These are phyloP conservation scores for Panaeolus papilionaceus DNA, from an alignment of 768 basidiomycete species.

Conservation along the genomic window DNA sequence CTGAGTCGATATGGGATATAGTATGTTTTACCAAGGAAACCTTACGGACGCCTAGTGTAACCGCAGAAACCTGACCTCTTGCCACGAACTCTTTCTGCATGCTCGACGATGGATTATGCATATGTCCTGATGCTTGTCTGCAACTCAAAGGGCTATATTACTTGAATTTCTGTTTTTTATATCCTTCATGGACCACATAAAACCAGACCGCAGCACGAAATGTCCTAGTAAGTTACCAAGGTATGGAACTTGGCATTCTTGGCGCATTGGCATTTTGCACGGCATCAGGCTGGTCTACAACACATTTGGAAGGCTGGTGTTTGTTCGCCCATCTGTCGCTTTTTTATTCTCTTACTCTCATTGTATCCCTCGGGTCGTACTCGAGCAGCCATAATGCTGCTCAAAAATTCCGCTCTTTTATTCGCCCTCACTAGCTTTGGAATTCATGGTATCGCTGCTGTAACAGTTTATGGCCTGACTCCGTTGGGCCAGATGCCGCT, in stretches of 20 bases:
- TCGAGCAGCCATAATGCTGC: neutral
- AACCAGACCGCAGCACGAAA: neutral
- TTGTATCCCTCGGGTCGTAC: neutral
- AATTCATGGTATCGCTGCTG: slow-evolving; percentile 6
- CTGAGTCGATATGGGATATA: too few species aligned
- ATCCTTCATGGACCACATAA: neutral
- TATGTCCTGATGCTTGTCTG: too few species aligned
- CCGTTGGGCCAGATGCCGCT: slow-evolving; percentile 37
- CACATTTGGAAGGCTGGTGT: neutral
- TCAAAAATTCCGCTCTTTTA: slow-evolving; percentile 13
- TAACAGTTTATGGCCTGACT: slow-evolving; percentile 41
- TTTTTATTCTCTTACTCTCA: slow-evolving; percentile 1
- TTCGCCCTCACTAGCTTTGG: neutral
- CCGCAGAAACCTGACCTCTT: too few species aligned
- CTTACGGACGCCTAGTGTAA: too few species aligned
- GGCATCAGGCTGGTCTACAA: neutral
- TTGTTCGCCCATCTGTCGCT: slow-evolving; percentile 2
- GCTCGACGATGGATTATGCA: too few species aligned
- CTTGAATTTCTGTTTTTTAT: neutral
- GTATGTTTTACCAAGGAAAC: too few species aligned
- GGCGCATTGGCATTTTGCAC: neutral
- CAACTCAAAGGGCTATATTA: too few species aligned
- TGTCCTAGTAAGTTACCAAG: neutral
- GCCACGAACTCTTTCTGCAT: too few species aligned
- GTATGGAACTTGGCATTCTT: neutral